Evolutionary conservation across 345 rosid species (phyloP).

Genomic region (Rhodamnia rubescens): DNA sequence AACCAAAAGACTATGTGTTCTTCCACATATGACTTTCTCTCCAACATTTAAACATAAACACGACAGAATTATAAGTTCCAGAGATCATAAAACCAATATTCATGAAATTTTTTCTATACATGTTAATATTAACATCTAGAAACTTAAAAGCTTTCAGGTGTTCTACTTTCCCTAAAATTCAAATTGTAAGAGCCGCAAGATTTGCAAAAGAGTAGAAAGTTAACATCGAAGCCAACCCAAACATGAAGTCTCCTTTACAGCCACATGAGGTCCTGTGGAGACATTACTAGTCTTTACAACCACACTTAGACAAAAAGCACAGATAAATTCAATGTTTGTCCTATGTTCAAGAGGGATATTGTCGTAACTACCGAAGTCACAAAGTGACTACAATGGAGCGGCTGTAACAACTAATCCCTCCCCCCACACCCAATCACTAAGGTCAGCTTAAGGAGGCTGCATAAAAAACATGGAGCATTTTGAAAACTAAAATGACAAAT

Average conservation of each 20-base stretch:
- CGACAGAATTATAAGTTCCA: background rate
- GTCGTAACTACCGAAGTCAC: background rate
- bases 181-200: background rate
- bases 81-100: background rate
- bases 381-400: background rate
- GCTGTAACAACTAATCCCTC: background rate
- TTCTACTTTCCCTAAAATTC: background rate
- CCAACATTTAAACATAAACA: background rate
- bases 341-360: background rate
- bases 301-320: background rate
- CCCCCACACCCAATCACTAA: background rate
- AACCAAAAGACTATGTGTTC: background rate
- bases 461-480: background rate
- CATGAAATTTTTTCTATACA: background rate
- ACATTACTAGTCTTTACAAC: background rate
- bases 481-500: background rate
- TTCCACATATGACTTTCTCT: background rate
- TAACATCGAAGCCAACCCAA: background rate
- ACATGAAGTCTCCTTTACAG: background rate
- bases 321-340: background rate
- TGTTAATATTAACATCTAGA: background rate
- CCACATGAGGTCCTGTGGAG: background rate
- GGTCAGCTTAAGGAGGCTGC: background rate
- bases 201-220: background rate
- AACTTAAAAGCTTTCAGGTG: background rate